phyloP scores from a whole-genome alignment of 257 asterid genomes.

The Knoxia roxburghii region DNA sequence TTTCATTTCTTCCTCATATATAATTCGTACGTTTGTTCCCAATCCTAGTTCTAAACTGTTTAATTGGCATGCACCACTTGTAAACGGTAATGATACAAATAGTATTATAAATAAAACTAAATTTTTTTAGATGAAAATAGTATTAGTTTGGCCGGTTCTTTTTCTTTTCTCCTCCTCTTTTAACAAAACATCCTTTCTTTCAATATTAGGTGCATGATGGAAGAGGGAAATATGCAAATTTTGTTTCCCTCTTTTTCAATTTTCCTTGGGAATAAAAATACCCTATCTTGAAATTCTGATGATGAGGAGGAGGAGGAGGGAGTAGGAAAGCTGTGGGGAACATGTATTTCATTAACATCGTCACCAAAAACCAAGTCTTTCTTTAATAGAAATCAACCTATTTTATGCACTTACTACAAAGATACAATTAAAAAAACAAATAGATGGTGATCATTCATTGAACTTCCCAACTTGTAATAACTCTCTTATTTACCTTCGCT shows the following conservation, averaged over 20 bases:
- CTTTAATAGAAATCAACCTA: background rate
- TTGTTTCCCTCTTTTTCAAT: background rate
- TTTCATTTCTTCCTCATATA: no score
- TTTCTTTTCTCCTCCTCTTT: background rate
- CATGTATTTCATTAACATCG: constrained; percentile 13
- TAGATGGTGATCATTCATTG: background rate
- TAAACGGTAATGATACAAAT: no score
- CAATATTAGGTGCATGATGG: no score
- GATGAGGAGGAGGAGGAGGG: background rate
- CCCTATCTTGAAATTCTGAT: constrained; percentile 26
- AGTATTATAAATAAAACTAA: no score
- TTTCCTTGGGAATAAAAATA: constrained; percentile 3
- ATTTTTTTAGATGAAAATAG: constrained; percentile 8
- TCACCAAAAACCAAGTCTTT: constrained; percentile 1
- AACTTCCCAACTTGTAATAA: constrained; percentile 6
- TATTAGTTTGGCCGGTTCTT: constrained; percentile 4
- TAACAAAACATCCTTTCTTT: no score
- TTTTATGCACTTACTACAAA: background rate
- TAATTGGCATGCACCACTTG: no score
- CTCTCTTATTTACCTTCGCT: constrained; percentile 59
- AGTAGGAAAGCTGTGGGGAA: background rate
- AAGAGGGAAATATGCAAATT: no score
- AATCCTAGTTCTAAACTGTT: no score
- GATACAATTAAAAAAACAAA: background rate
- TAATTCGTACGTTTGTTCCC: no score